Evolutionary conservation across 345 rosid species (phyloP), one percentile per base, ranked within the genome.

Genomic region (Eutrema yunnanense): DNA sequence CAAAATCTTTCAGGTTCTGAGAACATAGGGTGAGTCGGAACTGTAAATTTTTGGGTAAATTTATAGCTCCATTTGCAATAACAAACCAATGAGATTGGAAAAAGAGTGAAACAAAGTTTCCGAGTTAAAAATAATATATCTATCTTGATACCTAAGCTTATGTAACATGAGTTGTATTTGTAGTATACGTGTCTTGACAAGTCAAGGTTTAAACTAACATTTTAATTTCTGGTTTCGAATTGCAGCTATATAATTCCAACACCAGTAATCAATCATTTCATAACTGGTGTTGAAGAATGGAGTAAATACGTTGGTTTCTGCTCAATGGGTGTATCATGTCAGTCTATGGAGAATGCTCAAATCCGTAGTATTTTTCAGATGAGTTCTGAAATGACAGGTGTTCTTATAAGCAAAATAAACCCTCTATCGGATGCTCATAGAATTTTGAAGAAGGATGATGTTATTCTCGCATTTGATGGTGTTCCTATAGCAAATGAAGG

Each of bases 1-100:
- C 96, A 93, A 77, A 90, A 93, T 75, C 96, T 90, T 76, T 83
- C 92, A 56, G 90, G 92, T 77, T 90, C 94, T 78, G 98, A 93
- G 81, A 90, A 90, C 72, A 93, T 90, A 51, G 96, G 98, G 96
- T 90, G 81, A 79, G 95, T 82, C 64, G 14, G 41, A 13, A 42
- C 7, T 58, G 16, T 46, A 2, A 27, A 3, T 8, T 40, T 38
- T 36, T 19, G 6, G 1, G 2, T 43, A 13, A n/a, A 0, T 6
- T 16, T 19, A 7, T 73, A 54, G 16, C 41, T 65, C 4, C 10
- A 2, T n/a, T 4, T 29, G 48, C 40, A 3, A 4, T 33, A 37
- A 11, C 33, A 0, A 42, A 46, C 6, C 13, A 34, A 26, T 6
- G 16, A 16, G 34, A 43, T 48, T 38, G 6, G 38, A 10, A 7